phyloP scores from a whole-genome alignment of 2,329 filamentous ascomycete species.

The Hymenoscyphus fraxineus region DNA sequence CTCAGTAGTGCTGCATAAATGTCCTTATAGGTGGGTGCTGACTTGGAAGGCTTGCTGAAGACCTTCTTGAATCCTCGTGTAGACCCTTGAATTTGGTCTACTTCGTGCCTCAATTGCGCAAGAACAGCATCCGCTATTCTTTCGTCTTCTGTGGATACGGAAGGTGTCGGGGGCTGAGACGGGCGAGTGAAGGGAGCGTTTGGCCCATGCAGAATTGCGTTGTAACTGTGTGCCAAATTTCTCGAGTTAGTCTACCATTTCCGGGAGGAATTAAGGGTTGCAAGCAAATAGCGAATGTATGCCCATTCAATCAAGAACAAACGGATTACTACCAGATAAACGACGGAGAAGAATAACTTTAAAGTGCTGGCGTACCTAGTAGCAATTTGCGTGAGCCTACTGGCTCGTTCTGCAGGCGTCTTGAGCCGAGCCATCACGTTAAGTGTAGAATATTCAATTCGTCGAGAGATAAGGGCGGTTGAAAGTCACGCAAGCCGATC shows the following conservation, averaged over 20 bases:
- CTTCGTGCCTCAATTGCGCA: slow-evolving; percentile 17
- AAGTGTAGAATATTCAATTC: neutral
- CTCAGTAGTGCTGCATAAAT: slow-evolving; percentile 15
- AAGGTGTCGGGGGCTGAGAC: slow-evolving; percentile 10
- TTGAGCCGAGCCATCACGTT: neutral
- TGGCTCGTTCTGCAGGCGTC: neutral
- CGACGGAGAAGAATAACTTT: neutral
- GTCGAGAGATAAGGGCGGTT: neutral
- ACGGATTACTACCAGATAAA: neutral
- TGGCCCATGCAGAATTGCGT: neutral
- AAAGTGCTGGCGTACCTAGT: neutral
- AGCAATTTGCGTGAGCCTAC: neutral
- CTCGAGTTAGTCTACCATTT: neutral
- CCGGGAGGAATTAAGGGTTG: neutral
- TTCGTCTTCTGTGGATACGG: slow-evolving; percentile 15
- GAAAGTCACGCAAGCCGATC: neutral
- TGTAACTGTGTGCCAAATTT: neutral
- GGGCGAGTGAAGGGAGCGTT: slow-evolving; percentile 8
- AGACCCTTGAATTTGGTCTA: slow-evolving; percentile 5
- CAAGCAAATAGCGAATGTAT: neutral
- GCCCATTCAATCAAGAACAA: neutral
- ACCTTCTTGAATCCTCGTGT: slow-evolving; percentile 12
- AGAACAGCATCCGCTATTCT: slow-evolving; percentile 20
- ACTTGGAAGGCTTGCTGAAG: neutral
- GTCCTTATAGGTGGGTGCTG: slow-evolving; percentile 15